Conservation (phyloP, 352 stramenopile genomes). For the Pythium insidiosum region DNA sequence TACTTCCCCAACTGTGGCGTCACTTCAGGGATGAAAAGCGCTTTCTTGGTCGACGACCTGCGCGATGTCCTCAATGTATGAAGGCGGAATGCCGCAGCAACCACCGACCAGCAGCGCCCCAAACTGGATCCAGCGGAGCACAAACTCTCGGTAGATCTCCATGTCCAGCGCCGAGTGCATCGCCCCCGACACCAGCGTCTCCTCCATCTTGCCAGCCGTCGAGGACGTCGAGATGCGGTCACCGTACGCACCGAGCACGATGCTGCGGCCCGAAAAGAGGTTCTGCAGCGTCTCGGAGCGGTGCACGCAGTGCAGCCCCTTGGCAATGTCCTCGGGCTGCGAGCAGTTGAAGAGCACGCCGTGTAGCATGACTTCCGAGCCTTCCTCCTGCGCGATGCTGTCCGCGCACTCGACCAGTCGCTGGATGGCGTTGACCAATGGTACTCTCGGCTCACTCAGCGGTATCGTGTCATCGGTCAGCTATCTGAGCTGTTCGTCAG, state of each 20-base stretch:
- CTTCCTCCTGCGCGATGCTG: constrained; percentile 3
- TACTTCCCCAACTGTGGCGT: too few relatives aligned
- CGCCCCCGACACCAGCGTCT: constrained; percentile 64
- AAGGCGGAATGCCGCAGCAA: constrained; percentile 84
- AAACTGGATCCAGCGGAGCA: constrained; percentile 57
- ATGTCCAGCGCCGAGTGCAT: too few relatives aligned
- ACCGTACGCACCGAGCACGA: constrained; percentile 76
- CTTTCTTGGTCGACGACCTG: too few relatives aligned
- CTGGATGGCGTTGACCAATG: constrained; percentile 46
- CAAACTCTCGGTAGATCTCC: constrained; percentile 72
- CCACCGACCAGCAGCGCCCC: constrained; percentile 78
- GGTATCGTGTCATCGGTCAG: constrained; percentile 37
- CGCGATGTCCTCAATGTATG: too few relatives aligned
- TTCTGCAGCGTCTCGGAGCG: constrained; percentile 18
- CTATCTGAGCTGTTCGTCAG: constrained; percentile 35
- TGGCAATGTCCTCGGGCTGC: constrained; percentile 87
- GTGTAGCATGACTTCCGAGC: constrained; percentile 21
- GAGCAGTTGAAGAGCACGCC: constrained; percentile 90
- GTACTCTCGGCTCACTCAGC: constrained; percentile 38
- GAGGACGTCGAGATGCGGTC: constrained; percentile 80
- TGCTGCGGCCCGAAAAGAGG: constrained; percentile 21
- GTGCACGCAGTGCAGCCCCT: too few relatives aligned
- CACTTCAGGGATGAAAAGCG: too few relatives aligned
- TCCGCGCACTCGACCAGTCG: constrained; percentile 32
- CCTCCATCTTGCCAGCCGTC: constrained; percentile 47